These are phyloP conservation scores for Nyssa sinensis DNA, from an alignment of 148 eudicot genomes.

Conservation along the genomic window DNA sequence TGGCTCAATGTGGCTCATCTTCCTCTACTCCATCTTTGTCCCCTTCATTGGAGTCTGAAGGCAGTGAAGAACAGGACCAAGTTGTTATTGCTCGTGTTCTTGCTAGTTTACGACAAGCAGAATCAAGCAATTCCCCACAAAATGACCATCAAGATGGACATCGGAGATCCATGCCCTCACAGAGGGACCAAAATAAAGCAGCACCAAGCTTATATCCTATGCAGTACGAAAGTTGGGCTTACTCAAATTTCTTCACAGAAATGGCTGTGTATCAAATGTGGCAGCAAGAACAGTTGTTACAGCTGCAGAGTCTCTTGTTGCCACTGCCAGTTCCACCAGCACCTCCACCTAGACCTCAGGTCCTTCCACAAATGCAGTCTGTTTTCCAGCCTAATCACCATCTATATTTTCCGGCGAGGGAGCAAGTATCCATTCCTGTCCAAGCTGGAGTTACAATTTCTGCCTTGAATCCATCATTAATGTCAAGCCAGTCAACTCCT, in stretches of 20 bases:
- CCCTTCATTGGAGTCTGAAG: constrained; percentile 20
- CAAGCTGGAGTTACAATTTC: neutral
- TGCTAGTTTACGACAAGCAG: constrained; percentile 31
- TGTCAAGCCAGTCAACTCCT: constrained; percentile 23
- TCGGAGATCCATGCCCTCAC: constrained; percentile 16
- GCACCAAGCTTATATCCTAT: constrained; percentile 18
- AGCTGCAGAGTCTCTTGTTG: constrained; percentile 40
- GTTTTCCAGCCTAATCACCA: constrained; percentile 29
- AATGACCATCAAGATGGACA: constrained; percentile 19
- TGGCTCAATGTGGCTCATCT: constrained; percentile 36
- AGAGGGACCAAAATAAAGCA: constrained; percentile 8
- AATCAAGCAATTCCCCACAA: constrained; percentile 23
- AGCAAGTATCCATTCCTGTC: constrained; percentile 12
- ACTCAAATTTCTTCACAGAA: constrained; percentile 36
- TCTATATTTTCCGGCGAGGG: constrained; percentile 18
- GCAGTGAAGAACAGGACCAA: constrained; percentile 55
- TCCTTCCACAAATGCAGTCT: constrained; percentile 37
- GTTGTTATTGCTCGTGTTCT: constrained; percentile 54
- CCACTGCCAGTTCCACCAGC: constrained; percentile 32
- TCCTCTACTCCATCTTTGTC: no score
- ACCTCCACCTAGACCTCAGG: constrained; percentile 28
- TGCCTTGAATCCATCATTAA: constrained; percentile 22
- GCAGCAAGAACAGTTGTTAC: constrained; percentile 46
- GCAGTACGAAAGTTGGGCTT: constrained; percentile 31
- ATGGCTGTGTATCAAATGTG: constrained; percentile 43